Base-by-base conservation (phyloP, 768 basidiomycete species). In the Candolleomyces eurysporus region DNA sequence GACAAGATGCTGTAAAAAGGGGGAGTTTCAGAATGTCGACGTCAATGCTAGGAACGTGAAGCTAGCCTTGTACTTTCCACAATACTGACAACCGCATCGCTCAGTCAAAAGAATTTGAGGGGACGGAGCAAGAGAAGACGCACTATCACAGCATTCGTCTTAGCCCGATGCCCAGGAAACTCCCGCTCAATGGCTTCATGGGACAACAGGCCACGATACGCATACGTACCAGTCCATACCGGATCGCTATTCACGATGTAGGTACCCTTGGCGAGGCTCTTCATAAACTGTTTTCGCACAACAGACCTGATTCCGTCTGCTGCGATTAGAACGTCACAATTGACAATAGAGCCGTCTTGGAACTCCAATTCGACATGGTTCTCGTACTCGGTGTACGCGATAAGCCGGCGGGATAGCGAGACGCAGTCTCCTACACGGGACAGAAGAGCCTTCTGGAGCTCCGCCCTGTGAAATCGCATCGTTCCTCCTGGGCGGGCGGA, bases 401-500 rank as follows among this genome's bases (percentile, higher is more conserved):
- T 63, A 2, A 84, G 71, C n/a, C 76, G 78, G 60, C 80, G 82
- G 16, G 69, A 67, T 3, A 77, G 73, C 57, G 78, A 69, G 3
- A 74, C 69, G 6, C 66, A 66, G 21, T 22, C n/a, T 17, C 58
- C 58, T 8, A 61, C 61, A 0, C 26, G 67, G 10, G 72, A 68
- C 36, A 83, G 69, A 21, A 84, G 68, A 10, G 76, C 70, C 9
- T 68, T 58, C 45, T 82, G 80, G 49, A 84, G 75, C 57, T 83
- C 80, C 5, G 78, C 75, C 36, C 83, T 77, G 62, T 83, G 83
- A 57, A 66, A 71, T 7, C 49, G 48, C 32, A 73, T 56, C 1
- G 61, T 45, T 10, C 72, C 73, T 9, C 65, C 75, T 76, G 22
- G 36, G 36, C 36, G 36, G 11, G 49, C 31, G 19, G 5, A 26